phyloP scores from a whole-genome alignment of 140 eudicot genomes.

The Oenanthe javanica region DNA sequence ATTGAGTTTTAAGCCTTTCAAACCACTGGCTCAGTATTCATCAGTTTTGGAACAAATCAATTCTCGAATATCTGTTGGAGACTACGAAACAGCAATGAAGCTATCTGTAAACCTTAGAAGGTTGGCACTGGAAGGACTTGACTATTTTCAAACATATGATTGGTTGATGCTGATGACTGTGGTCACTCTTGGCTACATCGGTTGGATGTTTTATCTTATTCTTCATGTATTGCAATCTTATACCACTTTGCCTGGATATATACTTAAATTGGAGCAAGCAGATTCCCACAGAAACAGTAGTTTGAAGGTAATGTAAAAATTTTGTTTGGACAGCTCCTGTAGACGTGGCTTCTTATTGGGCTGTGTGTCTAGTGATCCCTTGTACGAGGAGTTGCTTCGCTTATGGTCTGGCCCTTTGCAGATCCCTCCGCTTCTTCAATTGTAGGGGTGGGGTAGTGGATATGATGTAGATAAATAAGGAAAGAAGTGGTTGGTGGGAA shows the following conservation, averaged over 20 bases:
- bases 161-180: constrained; percentile 97
- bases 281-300: constrained; percentile 33
- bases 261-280: constrained; percentile 49
- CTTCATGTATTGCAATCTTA: constrained; percentile 91
- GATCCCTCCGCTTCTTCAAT: not conserved
- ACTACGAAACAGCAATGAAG: constrained; percentile 64
- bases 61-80: constrained; percentile 41
- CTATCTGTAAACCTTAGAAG: constrained; percentile 69
- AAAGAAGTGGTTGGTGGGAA: not conserved
- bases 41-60: constrained; percentile 54
- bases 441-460: not conserved
- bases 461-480: not conserved
- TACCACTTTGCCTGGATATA: constrained; percentile 55
- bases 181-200: constrained; percentile 82
- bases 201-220: constrained; percentile 87
- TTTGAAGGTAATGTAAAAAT: constrained; percentile 41
- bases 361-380: not conserved
- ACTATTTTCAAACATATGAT: constrained; percentile 96
- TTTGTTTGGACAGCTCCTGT: not conserved
- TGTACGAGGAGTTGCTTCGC: not conserved
- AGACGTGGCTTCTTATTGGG: not conserved
- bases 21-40: constrained; percentile 59
- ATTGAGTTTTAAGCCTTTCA: constrained; percentile 69
- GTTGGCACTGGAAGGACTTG: constrained; percentile 78
- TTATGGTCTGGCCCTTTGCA: not conserved